Conservation (phyloP, 1,139 yeast genomes). For the Barnettozyma hawaiiensis region DNA sequence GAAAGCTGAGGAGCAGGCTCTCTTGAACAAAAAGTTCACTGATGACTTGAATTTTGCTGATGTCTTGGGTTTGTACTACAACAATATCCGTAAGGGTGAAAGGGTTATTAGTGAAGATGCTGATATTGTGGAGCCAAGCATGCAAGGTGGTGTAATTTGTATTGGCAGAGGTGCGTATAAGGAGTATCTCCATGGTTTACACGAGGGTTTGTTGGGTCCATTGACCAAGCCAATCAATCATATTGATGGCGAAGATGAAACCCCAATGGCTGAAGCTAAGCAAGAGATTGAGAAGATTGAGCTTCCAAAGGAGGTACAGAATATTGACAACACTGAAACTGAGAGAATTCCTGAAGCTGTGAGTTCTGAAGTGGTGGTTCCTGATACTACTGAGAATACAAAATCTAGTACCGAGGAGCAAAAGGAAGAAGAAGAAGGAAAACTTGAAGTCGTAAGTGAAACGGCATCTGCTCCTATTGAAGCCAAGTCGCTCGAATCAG, state of each 20-base stretch:
- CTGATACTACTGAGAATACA: conserved; percentile 3
- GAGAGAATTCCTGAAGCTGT: neutral
- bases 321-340: neutral
- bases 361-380: neutral
- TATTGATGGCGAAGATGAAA: conserved; percentile 4
- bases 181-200: conserved; percentile 85
- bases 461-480: neutral
- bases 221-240: conserved; percentile 54
- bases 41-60: conserved; percentile 48
- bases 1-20: conserved; percentile 24
- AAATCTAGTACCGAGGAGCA: conserved; percentile 1
- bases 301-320: conserved; percentile 1
- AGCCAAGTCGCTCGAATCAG: conserved; percentile 1
- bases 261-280: neutral
- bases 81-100: conserved; percentile 31
- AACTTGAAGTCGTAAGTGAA: conserved; percentile 6
- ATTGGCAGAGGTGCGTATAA: conserved; percentile 95
- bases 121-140: conserved; percentile 32
- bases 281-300: neutral
- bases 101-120: conserved; percentile 44
- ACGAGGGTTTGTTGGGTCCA: conserved; percentile 94
- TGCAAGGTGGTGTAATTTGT: conserved; percentile 83
- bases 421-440: conserved; percentile 11
- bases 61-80: conserved; percentile 52
- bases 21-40: conserved; percentile 29